phyloP scores from a whole-genome alignment of 192 early-diverging fungal genomes.

The Coemansia furcata region DNA sequence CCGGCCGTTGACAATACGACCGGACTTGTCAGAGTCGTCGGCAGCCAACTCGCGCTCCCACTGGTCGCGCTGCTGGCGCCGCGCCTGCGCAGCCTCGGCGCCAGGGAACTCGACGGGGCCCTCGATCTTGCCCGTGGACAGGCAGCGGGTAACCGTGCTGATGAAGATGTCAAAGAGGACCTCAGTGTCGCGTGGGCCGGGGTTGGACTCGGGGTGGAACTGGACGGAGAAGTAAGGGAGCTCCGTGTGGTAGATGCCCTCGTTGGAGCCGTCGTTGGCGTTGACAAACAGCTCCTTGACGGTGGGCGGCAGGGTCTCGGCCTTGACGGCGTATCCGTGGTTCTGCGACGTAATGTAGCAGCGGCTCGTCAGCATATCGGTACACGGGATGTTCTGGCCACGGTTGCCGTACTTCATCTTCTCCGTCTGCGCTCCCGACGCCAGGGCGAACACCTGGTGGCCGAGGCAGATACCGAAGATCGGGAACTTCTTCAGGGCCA shows the following conservation, averaged over 20 bases:
- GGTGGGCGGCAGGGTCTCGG: slow-evolving; percentile 61
- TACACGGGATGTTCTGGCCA: slow-evolving; percentile 99
- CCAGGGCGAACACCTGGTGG: slow-evolving; percentile 94
- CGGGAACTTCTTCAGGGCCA: slow-evolving; percentile 74
- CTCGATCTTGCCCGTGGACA: slow-evolving; percentile 65
- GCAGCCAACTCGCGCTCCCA: slow-evolving; percentile 47
- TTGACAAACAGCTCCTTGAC: slow-evolving; percentile 91
- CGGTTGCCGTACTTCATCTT: slow-evolving; percentile 99
- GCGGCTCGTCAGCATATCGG: slow-evolving; percentile 89
- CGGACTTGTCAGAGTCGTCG: slow-evolving; percentile 45
- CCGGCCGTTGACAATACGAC: slow-evolving; percentile 57
- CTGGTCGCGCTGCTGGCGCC: slow-evolving; percentile 29
- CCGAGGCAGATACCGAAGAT: slow-evolving; percentile 99
- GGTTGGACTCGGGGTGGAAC: slow-evolving; percentile 97
- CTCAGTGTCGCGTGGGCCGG: slow-evolving; percentile 97
- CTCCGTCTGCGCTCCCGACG: slow-evolving; percentile 84
- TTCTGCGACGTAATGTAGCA: slow-evolving; percentile 99
- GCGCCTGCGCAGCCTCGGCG: slow-evolving; percentile 44
- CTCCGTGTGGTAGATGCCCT: slow-evolving; percentile 90
- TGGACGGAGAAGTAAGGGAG: slow-evolving; percentile 96
- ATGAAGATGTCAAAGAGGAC: slow-evolving; percentile 97
- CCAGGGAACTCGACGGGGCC: slow-evolving; percentile 70
- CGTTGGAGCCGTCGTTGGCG: slow-evolving; percentile 98
- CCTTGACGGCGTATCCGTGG: slow-evolving; percentile 96
- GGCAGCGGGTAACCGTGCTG: slow-evolving; percentile 66